Percentiles rank a stretch among this genome's conserved stretches.
Conservation (phyloP, 305 asterid genomes). For the Nicotiana rustica region DNA sequence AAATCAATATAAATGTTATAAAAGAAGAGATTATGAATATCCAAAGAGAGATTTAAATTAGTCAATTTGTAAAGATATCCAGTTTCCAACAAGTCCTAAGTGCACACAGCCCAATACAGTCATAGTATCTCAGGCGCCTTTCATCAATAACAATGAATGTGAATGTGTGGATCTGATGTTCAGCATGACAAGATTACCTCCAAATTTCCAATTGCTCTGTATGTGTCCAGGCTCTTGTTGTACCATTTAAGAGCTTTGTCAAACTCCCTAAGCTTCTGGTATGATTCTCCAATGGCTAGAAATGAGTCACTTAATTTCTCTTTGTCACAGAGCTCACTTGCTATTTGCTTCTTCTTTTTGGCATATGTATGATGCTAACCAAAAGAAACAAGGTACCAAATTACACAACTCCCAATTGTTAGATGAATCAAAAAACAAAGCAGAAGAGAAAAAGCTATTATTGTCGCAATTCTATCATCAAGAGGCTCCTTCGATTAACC, state of each 20-base stretch:
- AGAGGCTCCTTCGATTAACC: conserved; percentile 13
- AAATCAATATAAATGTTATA: conserved; percentile 36
- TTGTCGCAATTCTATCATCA: not conserved
- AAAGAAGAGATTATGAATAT: not conserved
- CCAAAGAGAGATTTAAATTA: conserved; percentile 13
- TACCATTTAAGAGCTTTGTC: conserved; percentile 82
- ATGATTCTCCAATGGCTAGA: conserved; percentile 83
- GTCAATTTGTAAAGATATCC: not conserved
- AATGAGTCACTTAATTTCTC: conserved; percentile 90
- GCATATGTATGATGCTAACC: conserved; percentile 74
- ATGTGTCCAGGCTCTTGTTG: conserved; percentile 76
- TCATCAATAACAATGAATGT: conserved; percentile 15
- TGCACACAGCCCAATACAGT: conserved; percentile 6
- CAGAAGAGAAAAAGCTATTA: not conserved
- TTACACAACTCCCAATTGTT: conserved; percentile 38
- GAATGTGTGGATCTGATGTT: not conserved
- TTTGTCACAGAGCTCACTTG: conserved; percentile 77
- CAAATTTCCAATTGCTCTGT: conserved; percentile 74
- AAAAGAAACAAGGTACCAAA: conserved; percentile 40
- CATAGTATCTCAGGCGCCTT: conserved; percentile 8
- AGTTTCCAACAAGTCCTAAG: conserved; percentile 9
- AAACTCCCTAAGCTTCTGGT: conserved; percentile 75
- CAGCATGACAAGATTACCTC: conserved; percentile 68
- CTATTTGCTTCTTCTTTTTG: conserved; percentile 74
- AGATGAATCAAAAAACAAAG: not conserved